phyloP scores from a whole-genome alignment of 169 alveolate species.

The Plasmodium reichenowi region DNA sequence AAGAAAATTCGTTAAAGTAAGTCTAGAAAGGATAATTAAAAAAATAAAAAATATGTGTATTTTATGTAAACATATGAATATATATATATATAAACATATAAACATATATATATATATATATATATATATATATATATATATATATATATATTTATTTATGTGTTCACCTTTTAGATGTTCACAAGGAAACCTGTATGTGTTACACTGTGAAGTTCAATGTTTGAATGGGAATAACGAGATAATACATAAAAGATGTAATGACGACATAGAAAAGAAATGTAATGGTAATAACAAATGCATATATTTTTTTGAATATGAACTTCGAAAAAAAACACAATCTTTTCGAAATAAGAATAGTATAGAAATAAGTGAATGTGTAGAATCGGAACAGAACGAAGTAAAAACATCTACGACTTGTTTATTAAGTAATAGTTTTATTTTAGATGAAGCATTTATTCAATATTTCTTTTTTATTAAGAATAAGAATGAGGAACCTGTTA shows the following conservation, averaged over 20 bases:
- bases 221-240: slow-evolving; percentile 16
- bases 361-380: slow-evolving; percentile 29
- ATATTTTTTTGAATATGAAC: slow-evolving; percentile 24
- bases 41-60: background rate
- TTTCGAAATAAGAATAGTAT: slow-evolving; percentile 26
- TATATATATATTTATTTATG: background rate
- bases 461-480: slow-evolving; percentile 48
- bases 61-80: no score
- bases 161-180: slow-evolving; percentile 6
- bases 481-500: slow-evolving; percentile 41
- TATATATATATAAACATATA: no score
- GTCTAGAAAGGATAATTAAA: background rate
- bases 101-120: background rate
- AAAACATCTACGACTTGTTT: slow-evolving; percentile 45
- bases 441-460: slow-evolving; percentile 18
- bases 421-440: slow-evolving; percentile 7
- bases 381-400: slow-evolving; percentile 28
- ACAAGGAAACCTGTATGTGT: slow-evolving; percentile 24
- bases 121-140: background rate
- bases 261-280: slow-evolving; percentile 36
- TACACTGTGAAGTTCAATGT: slow-evolving; percentile 51
- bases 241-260: slow-evolving; percentile 24
- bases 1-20: slow-evolving; percentile 48
- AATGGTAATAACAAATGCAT: slow-evolving; percentile 18
- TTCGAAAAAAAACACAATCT: background rate